Evolutionary conservation across 1,284 basidiomycete genomes (phyloP), one percentile per base, ranked within the genome.

Genomic region (Puccinia brachypodii): DNA sequence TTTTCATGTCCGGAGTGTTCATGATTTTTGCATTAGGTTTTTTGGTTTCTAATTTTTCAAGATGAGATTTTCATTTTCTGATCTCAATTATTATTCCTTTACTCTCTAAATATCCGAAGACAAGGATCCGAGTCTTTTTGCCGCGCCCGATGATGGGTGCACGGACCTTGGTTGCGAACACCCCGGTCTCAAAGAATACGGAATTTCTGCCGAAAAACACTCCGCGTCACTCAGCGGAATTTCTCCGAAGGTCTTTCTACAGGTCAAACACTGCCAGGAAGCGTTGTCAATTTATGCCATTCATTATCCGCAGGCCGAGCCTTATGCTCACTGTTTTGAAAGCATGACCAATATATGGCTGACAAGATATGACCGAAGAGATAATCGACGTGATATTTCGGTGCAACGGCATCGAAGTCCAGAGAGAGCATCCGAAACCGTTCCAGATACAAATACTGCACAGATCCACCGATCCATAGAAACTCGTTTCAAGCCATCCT

Each of bases 1-100:
- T 79, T 4, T 79, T 79, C 56, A 79, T 79, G 76, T 28, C 76
- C 14, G 76, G 76, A 8, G 64, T 79, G 0, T 79, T 79, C 56
- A 44, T 79, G 64, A 19, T 79, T 28, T 79, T 47, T 53, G 76
- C 76, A 25, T 40, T 71, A 28, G n/a, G n/a, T n/a, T n/a, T n/a
- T n/a, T n/a, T n/a, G n/a, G n/a, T n/a, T n/a, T n/a, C n/a, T n/a
- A n/a, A n/a, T n/a, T n/a, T n/a, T n/a, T n/a, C n/a, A n/a, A n/a
- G n/a, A n/a, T n/a, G n/a, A n/a, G n/a, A n/a, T n/a, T n/a, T n/a
- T n/a, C n/a, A n/a, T n/a, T n/a, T n/a, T n/a, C n/a, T n/a, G n/a
- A n/a, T n/a, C n/a, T n/a, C n/a, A n/a, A n/a, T n/a, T n/a, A n/a
- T n/a, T n/a, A n/a, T n/a, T n/a, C n/a, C n/a, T n/a, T n/a, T n/a